Percentiles rank a stretch among this genome's conserved stretches.
Evolutionary conservation across 139 green algal genomes (phyloP).

Genomic region (Coccomyxa sp.): DNA sequence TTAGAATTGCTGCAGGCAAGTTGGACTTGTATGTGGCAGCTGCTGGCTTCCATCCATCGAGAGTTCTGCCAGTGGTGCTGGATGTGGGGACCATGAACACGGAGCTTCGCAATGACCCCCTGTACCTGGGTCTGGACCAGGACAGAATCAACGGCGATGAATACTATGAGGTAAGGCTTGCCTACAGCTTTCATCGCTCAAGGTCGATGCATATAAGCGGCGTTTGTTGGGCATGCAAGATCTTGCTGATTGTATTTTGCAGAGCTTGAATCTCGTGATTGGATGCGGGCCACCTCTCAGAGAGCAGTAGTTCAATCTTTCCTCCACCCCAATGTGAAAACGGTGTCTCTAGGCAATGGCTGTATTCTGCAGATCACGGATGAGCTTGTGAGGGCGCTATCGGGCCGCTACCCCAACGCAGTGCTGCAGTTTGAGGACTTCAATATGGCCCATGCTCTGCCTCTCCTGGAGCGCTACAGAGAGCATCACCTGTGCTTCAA

Average conservation of each 20-base stretch:
- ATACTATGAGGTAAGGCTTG: constrained; percentile 55
- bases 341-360: no score
- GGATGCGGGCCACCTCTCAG: no score
- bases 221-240: neutral
- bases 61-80: constrained; percentile 82
- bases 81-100: constrained; percentile 88
- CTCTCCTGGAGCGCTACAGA: constrained; percentile 63
- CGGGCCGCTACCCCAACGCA: constrained; percentile 50
- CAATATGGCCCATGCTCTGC: constrained; percentile 43
- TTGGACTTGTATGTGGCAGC: constrained; percentile 92
- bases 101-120: constrained; percentile 47
- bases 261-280: no score
- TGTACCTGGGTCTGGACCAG: constrained; percentile 66
- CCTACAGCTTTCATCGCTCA: neutral
- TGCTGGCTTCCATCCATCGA: constrained; percentile 79
- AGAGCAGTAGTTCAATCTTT: no score
- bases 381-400: constrained; percentile 67
- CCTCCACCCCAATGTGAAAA: no score
- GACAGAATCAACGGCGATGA: constrained; percentile 60
- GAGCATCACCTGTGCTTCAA: constrained; percentile 65
- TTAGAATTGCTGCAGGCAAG: constrained; percentile 56
- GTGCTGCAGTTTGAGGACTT: constrained; percentile 83
- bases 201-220: no score
- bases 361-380: constrained; percentile 41
- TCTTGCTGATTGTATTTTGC: no score